Evolutionary conservation across 73 alveolate genomes (phyloP).

Genomic region (Breviolum minutum): DNA sequence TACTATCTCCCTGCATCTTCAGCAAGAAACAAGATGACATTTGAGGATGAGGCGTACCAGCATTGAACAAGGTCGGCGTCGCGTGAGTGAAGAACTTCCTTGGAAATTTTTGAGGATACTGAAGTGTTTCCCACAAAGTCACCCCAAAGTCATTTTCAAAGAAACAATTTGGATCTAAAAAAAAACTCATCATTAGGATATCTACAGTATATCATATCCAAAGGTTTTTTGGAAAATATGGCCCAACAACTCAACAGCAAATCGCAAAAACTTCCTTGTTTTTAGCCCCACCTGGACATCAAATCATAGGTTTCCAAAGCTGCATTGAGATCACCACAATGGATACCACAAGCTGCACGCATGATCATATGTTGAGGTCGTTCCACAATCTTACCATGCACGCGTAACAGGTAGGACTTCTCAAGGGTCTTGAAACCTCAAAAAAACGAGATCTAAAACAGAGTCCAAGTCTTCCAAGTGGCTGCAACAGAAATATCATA

Average conservation of each 20-base stretch:
- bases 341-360: slow-evolving; percentile 98
- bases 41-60: slow-evolving; percentile 98
- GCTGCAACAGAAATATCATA: neutral
- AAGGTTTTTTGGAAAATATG: neutral
- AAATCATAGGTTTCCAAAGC: slow-evolving; percentile 97
- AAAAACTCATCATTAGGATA: neutral
- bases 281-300: slow-evolving; percentile 96
- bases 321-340: slow-evolving; percentile 96
- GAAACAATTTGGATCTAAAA: neutral
- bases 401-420: slow-evolving; percentile 98
- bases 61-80: slow-evolving; percentile 99
- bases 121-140: too few relatives aligned
- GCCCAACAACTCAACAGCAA: neutral
- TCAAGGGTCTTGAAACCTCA: slow-evolving; percentile 98
- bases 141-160: neutral
- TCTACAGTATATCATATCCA: neutral
- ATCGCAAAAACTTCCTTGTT: neutral
- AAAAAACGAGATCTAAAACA: neutral
- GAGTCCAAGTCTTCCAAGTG: neutral
- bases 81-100: slow-evolving; percentile 98
- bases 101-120: slow-evolving; percentile 96
- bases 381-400: slow-evolving; percentile 97
- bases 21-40: slow-evolving; percentile 98
- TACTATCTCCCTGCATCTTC: slow-evolving; percentile 98
- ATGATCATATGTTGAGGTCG: slow-evolving; percentile 98